phyloP scores from a whole-genome alignment of 805 yeast species.

The Yamadazyma ubonensis region DNA sequence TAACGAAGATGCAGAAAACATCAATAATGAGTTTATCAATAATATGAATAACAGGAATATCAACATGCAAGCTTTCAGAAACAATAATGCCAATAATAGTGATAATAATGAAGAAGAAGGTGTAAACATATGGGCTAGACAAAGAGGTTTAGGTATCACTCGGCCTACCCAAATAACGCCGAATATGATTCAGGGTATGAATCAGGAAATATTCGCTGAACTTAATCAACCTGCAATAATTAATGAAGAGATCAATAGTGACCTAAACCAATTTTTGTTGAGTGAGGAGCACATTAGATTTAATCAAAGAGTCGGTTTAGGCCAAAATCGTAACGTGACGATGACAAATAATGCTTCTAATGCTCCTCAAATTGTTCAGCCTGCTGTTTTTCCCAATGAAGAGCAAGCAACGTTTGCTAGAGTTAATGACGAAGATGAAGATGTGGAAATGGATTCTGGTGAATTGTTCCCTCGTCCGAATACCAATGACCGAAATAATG shows the following conservation, averaged over 20 bases:
- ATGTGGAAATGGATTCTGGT: conserved; percentile 32
- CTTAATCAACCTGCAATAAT: conserved; percentile 28
- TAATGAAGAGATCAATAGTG: conserved; percentile 35
- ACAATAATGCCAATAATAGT: background rate
- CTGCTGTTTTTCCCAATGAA: conserved; percentile 39
- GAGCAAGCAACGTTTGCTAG: conserved; percentile 20
- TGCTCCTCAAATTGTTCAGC: conserved; percentile 44
- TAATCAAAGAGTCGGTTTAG: conserved; percentile 9
- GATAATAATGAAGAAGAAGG: conserved; percentile 16
- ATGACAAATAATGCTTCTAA: conserved; percentile 14
- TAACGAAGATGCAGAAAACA: background rate
- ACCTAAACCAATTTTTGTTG: conserved; percentile 28
- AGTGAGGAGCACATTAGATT: conserved; percentile 28
- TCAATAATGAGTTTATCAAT: too few species aligned
- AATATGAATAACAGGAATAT: conserved; percentile 6
- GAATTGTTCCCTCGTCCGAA: conserved; percentile 24
- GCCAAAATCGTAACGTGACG: background rate
- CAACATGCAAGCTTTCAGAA: conserved; percentile 1
- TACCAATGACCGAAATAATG: conserved; percentile 4
- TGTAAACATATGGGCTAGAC: conserved; percentile 26
- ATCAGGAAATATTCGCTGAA: conserved; percentile 32
- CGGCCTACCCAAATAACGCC: conserved; percentile 16
- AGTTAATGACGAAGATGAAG: conserved; percentile 26
- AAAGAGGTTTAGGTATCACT: conserved; percentile 30
- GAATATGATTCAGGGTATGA: conserved; percentile 26